Conservation (phyloP, 495 filamentous ascomycete species). For the Stereocaulon alpinum region DNA sequence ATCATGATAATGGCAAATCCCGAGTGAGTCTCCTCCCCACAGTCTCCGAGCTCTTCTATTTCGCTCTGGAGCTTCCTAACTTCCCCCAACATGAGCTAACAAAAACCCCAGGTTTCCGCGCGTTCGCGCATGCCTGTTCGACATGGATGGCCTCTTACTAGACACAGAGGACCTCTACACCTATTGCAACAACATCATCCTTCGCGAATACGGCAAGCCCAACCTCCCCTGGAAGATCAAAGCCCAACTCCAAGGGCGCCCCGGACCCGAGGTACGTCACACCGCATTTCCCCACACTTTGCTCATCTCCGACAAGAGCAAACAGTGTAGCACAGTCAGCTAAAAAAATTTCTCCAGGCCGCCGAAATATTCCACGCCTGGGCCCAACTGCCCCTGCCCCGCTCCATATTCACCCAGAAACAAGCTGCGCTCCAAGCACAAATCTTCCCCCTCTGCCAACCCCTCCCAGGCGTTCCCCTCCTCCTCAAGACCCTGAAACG, state of each 20-base stretch:
- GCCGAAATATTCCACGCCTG: conserved; percentile 61
- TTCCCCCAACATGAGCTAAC: conserved; percentile 1
- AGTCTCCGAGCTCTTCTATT: not conserved
- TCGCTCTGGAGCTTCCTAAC: not conserved
- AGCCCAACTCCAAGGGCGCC: conserved; percentile 89
- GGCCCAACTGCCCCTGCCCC: conserved; percentile 74
- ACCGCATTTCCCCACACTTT: conserved; percentile 16
- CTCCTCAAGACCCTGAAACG: conserved; percentile 48
- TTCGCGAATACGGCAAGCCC: conserved; percentile 60
- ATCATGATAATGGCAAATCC: conserved; percentile 19
- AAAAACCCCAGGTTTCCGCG: conserved; percentile 49
- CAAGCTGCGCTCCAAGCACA: conserved; percentile 50
- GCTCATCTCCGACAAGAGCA: not conserved
- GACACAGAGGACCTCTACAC: conserved; percentile 93
- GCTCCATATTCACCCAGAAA: conserved; percentile 51
- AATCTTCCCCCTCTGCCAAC: conserved; percentile 60
- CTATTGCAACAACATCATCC: conserved; percentile 66
- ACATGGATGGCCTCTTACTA: conserved; percentile 95
- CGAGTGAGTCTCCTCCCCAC: conserved; percentile 14
- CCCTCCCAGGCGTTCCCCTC: conserved; percentile 67
- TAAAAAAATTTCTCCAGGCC: conserved; percentile 30
- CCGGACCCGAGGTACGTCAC: conserved; percentile 50
- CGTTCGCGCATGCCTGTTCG: conserved; percentile 89
- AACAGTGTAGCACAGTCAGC: conserved; percentile 7
- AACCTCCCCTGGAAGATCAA: conserved; percentile 86